phyloP scores from a whole-genome alignment of 345 rosid species.

The Salix dunnii region DNA sequence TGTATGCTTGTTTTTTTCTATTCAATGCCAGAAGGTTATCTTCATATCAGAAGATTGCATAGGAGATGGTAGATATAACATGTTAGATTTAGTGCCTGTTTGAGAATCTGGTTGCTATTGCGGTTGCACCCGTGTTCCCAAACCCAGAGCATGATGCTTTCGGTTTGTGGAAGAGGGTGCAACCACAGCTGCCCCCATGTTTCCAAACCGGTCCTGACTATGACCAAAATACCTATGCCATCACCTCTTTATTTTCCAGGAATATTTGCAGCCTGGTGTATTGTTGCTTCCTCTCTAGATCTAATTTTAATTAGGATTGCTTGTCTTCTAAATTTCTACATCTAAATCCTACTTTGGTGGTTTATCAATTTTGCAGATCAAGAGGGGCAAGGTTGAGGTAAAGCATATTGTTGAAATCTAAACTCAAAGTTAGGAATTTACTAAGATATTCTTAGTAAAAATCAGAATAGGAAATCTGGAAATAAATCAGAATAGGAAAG shows the following conservation, averaged over 20 bases:
- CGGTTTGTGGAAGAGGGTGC: too few relatives aligned
- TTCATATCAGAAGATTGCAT: neutral
- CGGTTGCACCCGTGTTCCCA: neutral
- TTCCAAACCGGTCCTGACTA: too few relatives aligned
- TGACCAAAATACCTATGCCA: neutral
- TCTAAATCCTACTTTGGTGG: neutral
- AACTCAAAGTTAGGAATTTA: too few relatives aligned
- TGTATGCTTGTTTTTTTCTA: neutral
- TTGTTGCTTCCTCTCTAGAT: neutral
- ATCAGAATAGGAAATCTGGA: too few relatives aligned
- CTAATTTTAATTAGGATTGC: neutral
- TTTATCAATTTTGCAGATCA: constrained; percentile 46
- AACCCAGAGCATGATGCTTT: neutral
- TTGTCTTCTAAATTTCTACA: neutral
- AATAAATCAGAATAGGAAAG: too few relatives aligned
- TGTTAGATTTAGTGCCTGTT: neutral
- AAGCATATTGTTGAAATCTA: constrained; percentile 11
- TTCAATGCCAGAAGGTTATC: neutral
- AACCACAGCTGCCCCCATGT: too few relatives aligned
- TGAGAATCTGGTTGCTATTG: fast-evolving
- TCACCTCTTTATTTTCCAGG: neutral
- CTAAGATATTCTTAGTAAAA: too few relatives aligned
- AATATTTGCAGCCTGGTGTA: neutral
- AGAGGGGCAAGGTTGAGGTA: constrained; percentile 80
- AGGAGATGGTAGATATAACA: neutral